Percentiles rank a stretch among this genome's conserved stretches.
Evolutionary conservation across 768 basidiomycete genomes (phyloP).

Genomic region (Omphalotus guepiniiformis): DNA sequence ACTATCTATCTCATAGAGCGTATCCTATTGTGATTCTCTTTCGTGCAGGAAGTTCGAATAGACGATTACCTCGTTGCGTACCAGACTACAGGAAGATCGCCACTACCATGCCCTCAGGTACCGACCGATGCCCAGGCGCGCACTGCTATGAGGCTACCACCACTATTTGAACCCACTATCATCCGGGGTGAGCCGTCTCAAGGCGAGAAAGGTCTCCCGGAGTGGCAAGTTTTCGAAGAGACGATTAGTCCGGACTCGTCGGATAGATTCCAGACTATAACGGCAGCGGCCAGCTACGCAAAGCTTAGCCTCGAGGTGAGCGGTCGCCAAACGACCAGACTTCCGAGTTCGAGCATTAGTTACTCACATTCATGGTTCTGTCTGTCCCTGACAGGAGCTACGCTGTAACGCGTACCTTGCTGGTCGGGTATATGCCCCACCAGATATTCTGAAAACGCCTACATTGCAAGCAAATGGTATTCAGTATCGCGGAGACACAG

Average conservation of each 20-base stretch:
- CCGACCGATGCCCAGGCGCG: constrained; percentile 45
- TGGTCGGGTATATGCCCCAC: constrained; percentile 30
- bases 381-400: constrained; percentile 33
- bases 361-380: constrained; percentile 1
- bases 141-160: constrained; percentile 40
- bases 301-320: constrained; percentile 41
- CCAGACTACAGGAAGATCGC: constrained; percentile 40
- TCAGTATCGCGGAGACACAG: constrained; percentile 7
- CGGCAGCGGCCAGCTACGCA: constrained; percentile 30
- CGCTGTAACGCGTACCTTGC: constrained; percentile 35
- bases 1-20: background rate
- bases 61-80: constrained; percentile 53
- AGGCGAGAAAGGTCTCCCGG: constrained; percentile 20
- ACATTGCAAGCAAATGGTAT: constrained; percentile 1
- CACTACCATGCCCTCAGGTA: constrained; percentile 41
- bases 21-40: background rate
- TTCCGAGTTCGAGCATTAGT: background rate
- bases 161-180: constrained; percentile 43
- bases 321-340: constrained; percentile 4
- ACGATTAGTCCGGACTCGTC: constrained; percentile 16
- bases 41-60: constrained; percentile 47
- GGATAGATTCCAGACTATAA: constrained; percentile 35
- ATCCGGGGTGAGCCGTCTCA: constrained; percentile 13
- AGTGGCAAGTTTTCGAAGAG: constrained; percentile 18
- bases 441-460: constrained; percentile 17